Base-by-base conservation (phyloP, 805 yeast species). In the Schwanniomyces occidentalis region DNA sequence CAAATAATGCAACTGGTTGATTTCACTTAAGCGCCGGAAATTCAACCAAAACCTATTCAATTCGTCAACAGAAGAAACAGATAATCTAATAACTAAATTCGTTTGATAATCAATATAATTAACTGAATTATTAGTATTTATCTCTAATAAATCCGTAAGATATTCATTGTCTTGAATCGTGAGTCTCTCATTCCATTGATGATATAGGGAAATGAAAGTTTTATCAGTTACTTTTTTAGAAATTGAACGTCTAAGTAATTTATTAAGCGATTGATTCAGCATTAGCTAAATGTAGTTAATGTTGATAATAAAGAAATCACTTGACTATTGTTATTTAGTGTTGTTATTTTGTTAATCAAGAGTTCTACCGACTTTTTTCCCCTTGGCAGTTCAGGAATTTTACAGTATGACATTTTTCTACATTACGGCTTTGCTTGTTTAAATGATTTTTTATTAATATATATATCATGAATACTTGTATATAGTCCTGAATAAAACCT, bases 161-260 rank as follows among this genome's bases (percentile, higher is more conserved):
- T 54, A 58, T 27, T 64, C 61, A 14, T 47, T 40, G 12, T 54
- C 52, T 5, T 45, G 25, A 6, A 62, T 42, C 3, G 51, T 37
- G 2, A 38, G 35, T 13, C 38, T 40, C 10, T 46, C 40, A 18
- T 54, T 51, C 17, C 65, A 44, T 40, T 63, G 67, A 26, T 47
- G 44, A 37, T 49, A 54, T 12, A 66, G 46, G 4, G 50, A 39
- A 4, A 48, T 39, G 38, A 66, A 65, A 10, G 48, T 47, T 32
- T 49, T 52, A 23, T 46, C 39, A 7, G 61, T 25, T 4, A 58
- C 36, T 7, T 42, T 43, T 34, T 48, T 49, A 14, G 44, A 37
- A 4, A 54, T 36, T 3, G 59, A 41, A 8, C 42, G 45, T 31
- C 41, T 45, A 16, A 61, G 46, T 12, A 63, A 47, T 30, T 47